Percentiles rank a stretch among this genome's conserved stretches.
These are phyloP conservation scores for Westerdykella aurantiaca DNA, from an alignment of 2,329 filamentous ascomycete genomes.

Conservation along the genomic window DNA sequence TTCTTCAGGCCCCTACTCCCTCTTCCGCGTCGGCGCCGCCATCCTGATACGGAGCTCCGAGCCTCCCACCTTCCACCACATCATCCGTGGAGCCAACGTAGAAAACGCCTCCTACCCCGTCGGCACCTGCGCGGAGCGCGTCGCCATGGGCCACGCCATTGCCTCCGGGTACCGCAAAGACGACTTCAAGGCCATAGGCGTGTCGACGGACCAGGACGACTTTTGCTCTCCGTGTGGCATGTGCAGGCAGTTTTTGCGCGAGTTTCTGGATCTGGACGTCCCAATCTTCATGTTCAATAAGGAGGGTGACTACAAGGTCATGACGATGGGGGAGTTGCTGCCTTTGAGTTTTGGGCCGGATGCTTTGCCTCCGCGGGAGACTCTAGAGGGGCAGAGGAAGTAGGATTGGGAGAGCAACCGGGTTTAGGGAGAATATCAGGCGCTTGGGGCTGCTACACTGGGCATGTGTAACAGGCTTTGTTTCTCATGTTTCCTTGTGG, in stretches of 20 bases:
- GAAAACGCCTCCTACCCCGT: slow-evolving; percentile 93
- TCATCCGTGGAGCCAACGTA: slow-evolving; percentile 64
- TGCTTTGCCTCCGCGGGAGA: slow-evolving; percentile 37
- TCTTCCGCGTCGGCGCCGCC: slow-evolving; percentile 83
- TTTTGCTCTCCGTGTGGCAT: slow-evolving; percentile 72
- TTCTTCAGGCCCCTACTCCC: slow-evolving; percentile 69
- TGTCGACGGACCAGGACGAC: slow-evolving; percentile 66
- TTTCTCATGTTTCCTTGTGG: too few relatives aligned
- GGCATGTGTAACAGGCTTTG: too few relatives aligned
- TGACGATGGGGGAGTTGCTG: slow-evolving; percentile 59
- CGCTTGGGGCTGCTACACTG: too few relatives aligned
- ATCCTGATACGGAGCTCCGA: slow-evolving; percentile 49
- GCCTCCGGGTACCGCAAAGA: slow-evolving; percentile 47
- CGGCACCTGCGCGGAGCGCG: slow-evolving; percentile 89
- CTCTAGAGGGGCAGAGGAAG: slow-evolving; percentile 24
- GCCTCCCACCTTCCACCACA: slow-evolving; percentile 40
- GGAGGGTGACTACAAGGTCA: slow-evolving; percentile 64
- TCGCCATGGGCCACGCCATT: slow-evolving; percentile 75
- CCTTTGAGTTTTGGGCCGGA: slow-evolving; percentile 52
- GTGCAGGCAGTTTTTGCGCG: slow-evolving; percentile 73
- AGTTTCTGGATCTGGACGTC: slow-evolving; percentile 47
- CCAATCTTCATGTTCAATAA: slow-evolving; percentile 93
- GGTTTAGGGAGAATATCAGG: too few relatives aligned
- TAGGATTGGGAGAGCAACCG: slow-evolving; percentile 18
- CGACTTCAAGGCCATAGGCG: slow-evolving; percentile 64